Base-by-base conservation (phyloP, 2,329 filamentous ascomycete genomes). In the Graphilbum fragrans region DNA sequence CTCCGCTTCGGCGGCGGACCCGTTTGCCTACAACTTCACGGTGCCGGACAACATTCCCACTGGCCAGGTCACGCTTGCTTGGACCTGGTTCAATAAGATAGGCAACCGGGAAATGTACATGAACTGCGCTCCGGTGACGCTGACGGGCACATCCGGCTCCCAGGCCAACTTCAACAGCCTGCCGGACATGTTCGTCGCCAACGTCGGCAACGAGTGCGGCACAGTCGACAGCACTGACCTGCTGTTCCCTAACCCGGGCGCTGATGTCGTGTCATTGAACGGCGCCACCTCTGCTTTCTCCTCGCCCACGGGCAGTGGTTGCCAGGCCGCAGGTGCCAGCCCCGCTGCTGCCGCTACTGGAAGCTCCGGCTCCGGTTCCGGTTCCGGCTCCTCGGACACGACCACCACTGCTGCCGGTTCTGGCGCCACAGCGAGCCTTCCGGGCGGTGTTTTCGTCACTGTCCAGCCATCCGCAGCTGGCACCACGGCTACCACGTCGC, bases 21-120 rank as follows among this genome's bases (percentile, higher is more conserved):
- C 77, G 0, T 70, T 70, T 53, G 66, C 62, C 0, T 92, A 84
- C 60, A 63, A 74, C 23, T 94, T 80, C 63, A 72, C 63, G 0
- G 76, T 95, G 6, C 90, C 88, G 0, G 58, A 69, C 0, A 74
- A 79, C 19, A 70, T 95, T 37, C 75, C 80, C 9, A 65, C 79
- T 2, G 92, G 90, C 4, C 72, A 87, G 33, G 88, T 83, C 21
- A 84, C 80, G 0, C 68, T 96, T 5, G 86, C 86, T 0, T 96
- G 88, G 87, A 86, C 86, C 1, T 96, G 92, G 92, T 77, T 94
- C 62, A 96, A 96, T 67, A 82, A 82, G 45, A 55, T 94, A 10
- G 92, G 92, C 3, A 94, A 94, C 65, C 80, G 88, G 1, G 92
- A 96, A 58, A 86, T 94, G 72, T 95, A 96, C 70, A 94, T 94